phyloP scores from a whole-genome alignment of 306 rosid species.

The Prunus persica region Prunus_persica_NCBIv2 NC_034011.1:20427501-20428000 shows the following conservation, averaged over 20 bases:
- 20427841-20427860: too few relatives aligned
- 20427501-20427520: constrained; percentile 4
- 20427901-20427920: too few relatives aligned
- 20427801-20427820: background rate
- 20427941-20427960: too few relatives aligned
- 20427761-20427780: background rate
- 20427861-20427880: too few relatives aligned
- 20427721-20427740: background rate
- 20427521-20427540: background rate
- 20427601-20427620: too few relatives aligned
- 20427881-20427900: too few relatives aligned
- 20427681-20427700: background rate
- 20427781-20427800: background rate
- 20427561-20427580: background rate
- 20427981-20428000: too few relatives aligned
- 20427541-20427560: constrained; percentile 16
- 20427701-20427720: background rate
- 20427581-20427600: too few relatives aligned
- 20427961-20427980: too few relatives aligned
- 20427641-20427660: background rate
- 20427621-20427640: background rate
- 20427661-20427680: background rate
- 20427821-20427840: too few relatives aligned
- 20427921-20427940: too few relatives aligned
- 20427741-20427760: background rate